These are phyloP conservation scores for Chenopodium quinoa DNA, from an alignment of 148 eudicot species.

Conservation along the genomic window DNA sequence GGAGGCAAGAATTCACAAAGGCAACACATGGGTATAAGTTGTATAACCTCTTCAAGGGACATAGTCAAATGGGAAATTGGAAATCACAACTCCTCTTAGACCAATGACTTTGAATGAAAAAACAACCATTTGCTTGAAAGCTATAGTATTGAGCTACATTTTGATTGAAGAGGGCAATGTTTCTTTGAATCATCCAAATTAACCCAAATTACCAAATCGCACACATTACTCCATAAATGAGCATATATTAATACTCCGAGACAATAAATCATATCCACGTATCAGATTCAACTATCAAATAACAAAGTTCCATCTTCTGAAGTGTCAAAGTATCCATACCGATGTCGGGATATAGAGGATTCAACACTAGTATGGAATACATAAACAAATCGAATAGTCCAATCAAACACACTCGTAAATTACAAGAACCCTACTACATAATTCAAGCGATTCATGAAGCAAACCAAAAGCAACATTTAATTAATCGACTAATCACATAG, in stretches of 20 bases:
- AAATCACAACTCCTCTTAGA: not conserved
- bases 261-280: too few species aligned
- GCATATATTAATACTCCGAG: too few species aligned
- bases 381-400: too few species aligned
- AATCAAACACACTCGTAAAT: not conserved
- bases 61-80: slow-evolving; percentile 1
- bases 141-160: too few species aligned
- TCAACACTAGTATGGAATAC: too few species aligned
- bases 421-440: not conserved
- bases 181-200: not conserved
- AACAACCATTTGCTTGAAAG: not conserved
- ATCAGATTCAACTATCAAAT: too few species aligned
- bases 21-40: not conserved
- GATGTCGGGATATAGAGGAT: too few species aligned
- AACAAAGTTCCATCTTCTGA: too few species aligned
- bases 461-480: not conserved
- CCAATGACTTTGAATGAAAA: not conserved
- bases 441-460: not conserved
- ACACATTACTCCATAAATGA: not conserved
- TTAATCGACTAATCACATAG: not conserved
- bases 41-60: not conserved
- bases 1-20: not conserved
- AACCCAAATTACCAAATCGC: not conserved
- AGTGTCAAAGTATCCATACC: too few species aligned
- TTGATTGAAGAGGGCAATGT: too few species aligned